These are phyloP conservation scores for Clonostachys byssicola DNA, from an alignment of 2,329 filamentous ascomycete species.

Conservation along the genomic window DNA sequence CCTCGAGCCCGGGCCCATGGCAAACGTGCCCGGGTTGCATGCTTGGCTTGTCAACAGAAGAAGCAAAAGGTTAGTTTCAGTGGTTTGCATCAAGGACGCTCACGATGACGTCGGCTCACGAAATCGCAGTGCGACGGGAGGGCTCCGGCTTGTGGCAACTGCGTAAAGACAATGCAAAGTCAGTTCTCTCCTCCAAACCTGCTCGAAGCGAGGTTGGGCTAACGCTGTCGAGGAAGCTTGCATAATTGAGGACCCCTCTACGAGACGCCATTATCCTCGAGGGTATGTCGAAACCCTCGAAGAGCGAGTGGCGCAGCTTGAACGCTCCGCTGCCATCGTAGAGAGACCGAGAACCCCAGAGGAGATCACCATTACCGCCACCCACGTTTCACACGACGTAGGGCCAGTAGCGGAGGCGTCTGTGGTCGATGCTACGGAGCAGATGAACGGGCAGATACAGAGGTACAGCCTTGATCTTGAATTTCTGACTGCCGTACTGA, in stretches of 20 bases:
- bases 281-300: slow-evolving; percentile 1
- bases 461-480: too few relatives aligned
- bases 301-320: not conserved
- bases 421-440: not conserved
- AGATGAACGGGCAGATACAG: not conserved
- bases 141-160: slow-evolving; percentile 1
- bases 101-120: not conserved
- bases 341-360: not conserved
- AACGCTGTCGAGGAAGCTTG: not conserved
- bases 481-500: too few relatives aligned
- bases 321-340: not conserved
- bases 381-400: not conserved
- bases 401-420: too few relatives aligned
- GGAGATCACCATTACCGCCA: not conserved
- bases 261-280: not conserved
- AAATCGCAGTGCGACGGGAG: slow-evolving; percentile 1
- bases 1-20: too few relatives aligned
- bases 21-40: not conserved
- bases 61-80: slow-evolving; percentile 1
- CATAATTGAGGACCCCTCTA: slow-evolving; percentile 1
- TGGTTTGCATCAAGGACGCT: not conserved
- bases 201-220: too few relatives aligned
- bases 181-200: not conserved
- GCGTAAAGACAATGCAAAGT: not conserved
- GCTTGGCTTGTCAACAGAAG: slow-evolving; percentile 2